Evolutionary conservation across 2,329 filamentous ascomycete genomes (phyloP).

Genomic region (Pseudocercospora macadamiae): DNA sequence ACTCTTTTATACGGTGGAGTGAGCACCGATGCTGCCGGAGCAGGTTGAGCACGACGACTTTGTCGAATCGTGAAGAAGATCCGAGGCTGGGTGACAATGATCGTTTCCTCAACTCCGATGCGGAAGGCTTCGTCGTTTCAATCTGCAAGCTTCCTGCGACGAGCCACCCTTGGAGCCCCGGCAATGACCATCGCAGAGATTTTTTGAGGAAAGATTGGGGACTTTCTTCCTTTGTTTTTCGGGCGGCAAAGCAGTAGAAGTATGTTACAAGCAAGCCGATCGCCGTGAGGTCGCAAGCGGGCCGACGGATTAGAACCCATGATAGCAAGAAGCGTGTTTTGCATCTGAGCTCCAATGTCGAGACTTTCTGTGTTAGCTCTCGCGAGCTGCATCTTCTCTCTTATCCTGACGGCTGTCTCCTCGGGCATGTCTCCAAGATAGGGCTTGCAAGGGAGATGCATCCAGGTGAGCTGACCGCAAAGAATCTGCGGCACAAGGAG

Average conservation of each 20-base stretch:
- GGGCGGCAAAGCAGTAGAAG: too few species aligned
- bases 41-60: too few species aligned
- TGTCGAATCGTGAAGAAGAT: too few species aligned
- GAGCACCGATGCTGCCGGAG: too few species aligned
- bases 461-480: slow-evolving; percentile 13
- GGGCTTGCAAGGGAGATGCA: slow-evolving; percentile 23
- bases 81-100: too few species aligned
- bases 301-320: slow-evolving; percentile 13
- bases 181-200: slow-evolving; percentile 28
- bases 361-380: slow-evolving; percentile 1
- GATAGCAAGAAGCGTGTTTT: slow-evolving; percentile 6
- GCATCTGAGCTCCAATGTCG: not conserved
- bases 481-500: too few species aligned
- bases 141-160: too few species aligned
- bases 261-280: too few species aligned
- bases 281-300: too few species aligned
- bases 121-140: too few species aligned
- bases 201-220: slow-evolving; percentile 23
- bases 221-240: slow-evolving; percentile 13
- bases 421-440: slow-evolving; percentile 10
- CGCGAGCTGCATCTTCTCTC: not conserved
- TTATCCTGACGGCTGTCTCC: not conserved
- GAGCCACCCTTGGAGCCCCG: slow-evolving; percentile 13
- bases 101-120: too few species aligned
- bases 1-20: too few species aligned